A percentile compares a stretch with the other conserved stretches of the same genome.
phyloP scores from a whole-genome alignment of 2,329 filamentous ascomycete species.

The Triangularia verruculosa region DNA sequence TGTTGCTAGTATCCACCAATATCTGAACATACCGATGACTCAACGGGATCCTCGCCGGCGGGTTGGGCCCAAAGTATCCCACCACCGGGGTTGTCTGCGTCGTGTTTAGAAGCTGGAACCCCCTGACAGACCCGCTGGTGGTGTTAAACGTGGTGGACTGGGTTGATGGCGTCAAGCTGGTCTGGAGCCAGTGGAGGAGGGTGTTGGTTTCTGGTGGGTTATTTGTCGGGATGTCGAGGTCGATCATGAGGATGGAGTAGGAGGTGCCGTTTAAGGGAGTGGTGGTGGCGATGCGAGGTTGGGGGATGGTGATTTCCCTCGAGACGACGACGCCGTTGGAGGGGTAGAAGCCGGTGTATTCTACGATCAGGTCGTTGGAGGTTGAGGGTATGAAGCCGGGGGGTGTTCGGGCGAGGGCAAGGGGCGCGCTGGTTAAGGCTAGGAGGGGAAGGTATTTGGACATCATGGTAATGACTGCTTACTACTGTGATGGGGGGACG shows the following conservation, averaged over 20 bases:
- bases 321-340: conserved; percentile 39
- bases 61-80: conserved; percentile 38
- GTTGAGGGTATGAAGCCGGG: conserved; percentile 40
- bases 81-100: conserved; percentile 30
- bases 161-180: conserved; percentile 34
- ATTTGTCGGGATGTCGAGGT: conserved; percentile 47
- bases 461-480: conserved; percentile 29
- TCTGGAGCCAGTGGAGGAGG: conserved; percentile 45
- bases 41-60: conserved; percentile 37
- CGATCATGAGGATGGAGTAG: conserved; percentile 43
- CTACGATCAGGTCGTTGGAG: conserved; percentile 40
- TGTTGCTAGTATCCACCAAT: conserved; percentile 38
- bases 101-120: conserved; percentile 36
- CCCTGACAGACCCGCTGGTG: conserved; percentile 26
- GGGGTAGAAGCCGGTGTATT: conserved; percentile 37
- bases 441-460: conserved; percentile 33
- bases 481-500: background rate
- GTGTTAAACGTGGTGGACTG: conserved; percentile 30
- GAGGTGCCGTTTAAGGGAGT: conserved; percentile 39
- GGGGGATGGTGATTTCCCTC: conserved; percentile 34
- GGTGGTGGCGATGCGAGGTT: conserved; percentile 37
- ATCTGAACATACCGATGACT: conserved; percentile 41
- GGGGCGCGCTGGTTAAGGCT: conserved; percentile 31
- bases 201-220: conserved; percentile 36
- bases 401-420: conserved; percentile 40